These are phyloP conservation scores for Plectosphaerella plurivora DNA, from an alignment of 2,329 filamentous ascomycete genomes.

Conservation along the genomic window DNA sequence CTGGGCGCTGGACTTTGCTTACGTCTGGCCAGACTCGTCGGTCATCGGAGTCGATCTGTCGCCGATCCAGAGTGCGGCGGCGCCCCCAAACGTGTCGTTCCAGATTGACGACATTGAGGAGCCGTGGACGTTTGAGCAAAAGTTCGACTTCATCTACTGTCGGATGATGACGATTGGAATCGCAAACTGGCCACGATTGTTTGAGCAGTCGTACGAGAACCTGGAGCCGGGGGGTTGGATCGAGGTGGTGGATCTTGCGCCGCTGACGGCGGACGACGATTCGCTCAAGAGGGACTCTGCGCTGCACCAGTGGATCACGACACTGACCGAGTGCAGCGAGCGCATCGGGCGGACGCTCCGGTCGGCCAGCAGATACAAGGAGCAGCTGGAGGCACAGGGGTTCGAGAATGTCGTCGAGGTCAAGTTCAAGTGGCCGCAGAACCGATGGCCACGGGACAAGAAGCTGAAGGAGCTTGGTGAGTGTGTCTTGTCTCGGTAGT, in stretches of 20 bases:
- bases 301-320: conserved; percentile 1
- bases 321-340: conserved; percentile 2
- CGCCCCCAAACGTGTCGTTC: conserved; percentile 39
- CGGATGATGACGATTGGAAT: conserved; percentile 33
- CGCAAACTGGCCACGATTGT: conserved; percentile 27
- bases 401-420: conserved; percentile 44
- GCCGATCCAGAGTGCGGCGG: conserved; percentile 39
- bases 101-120: conserved; percentile 29
- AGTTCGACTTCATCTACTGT: conserved; percentile 31
- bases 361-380: conserved; percentile 22
- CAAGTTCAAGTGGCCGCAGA: conserved; percentile 39
- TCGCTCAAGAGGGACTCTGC: conserved; percentile 18
- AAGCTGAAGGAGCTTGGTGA: conserved; percentile 42
- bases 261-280: conserved; percentile 35
- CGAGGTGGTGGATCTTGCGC: conserved; percentile 35
- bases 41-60: conserved; percentile 37
- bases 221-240: conserved; percentile 39
- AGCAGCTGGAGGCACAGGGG: conserved; percentile 39
- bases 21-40: conserved; percentile 1
- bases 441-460: conserved; percentile 40
- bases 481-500: neutral
- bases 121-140: conserved; percentile 21
- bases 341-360: conserved; percentile 22
- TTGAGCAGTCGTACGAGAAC: conserved; percentile 28
- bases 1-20: conserved; percentile 39